Evolutionary conservation across 495 filamentous ascomycete species (phyloP), one percentile per base, ranked within the genome.

Genomic region (Trichoderma parareesei): DNA sequence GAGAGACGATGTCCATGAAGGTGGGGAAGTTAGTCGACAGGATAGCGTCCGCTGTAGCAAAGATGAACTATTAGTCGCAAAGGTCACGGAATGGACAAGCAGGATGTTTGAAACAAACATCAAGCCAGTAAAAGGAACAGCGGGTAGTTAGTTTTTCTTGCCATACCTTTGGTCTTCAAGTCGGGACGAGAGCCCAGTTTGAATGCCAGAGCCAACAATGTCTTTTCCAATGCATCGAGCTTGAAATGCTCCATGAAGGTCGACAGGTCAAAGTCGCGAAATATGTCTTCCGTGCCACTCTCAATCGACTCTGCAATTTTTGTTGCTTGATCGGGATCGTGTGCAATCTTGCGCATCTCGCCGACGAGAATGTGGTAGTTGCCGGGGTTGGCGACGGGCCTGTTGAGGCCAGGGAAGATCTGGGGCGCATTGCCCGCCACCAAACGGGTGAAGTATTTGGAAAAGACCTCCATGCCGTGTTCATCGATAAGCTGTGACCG

Each of bases 381-480:
- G 64, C 86, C 87, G 18, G 88, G 80, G 78, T 87, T 90, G 62
- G 90, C 84, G 64, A 86, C 83, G 61, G 84, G 80, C 73, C 91
- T 83, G 70, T 83, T 90, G 44, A 85, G 75, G 43, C 86, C 83
- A 7, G 90, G 87, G 72, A 96, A 97, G 63, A 97, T 92, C 68
- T 91, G 88, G 61, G 86, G 80, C 66, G 91, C 88, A 83, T 95
- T 96, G 71, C 84, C 84, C 73, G 85, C 87, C 64, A 97, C 83
- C 71, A 97, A 82, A 73, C 92, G 90, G 73, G 89, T 86, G 76
- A 97, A 95, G 76, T 93, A 97, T 79, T 89, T 95, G 43, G 88
- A 84, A 76, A 89, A 97, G 69, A 94, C 91, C 80, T 96, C 93
- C 92, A 97, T 97, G 72, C 91, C 91, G 93, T 94, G 86, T 67